These are phyloP conservation scores for Biscogniauxia sp. DNA, from an alignment of 2,329 filamentous ascomycete species.

Conservation along the genomic window DNA sequence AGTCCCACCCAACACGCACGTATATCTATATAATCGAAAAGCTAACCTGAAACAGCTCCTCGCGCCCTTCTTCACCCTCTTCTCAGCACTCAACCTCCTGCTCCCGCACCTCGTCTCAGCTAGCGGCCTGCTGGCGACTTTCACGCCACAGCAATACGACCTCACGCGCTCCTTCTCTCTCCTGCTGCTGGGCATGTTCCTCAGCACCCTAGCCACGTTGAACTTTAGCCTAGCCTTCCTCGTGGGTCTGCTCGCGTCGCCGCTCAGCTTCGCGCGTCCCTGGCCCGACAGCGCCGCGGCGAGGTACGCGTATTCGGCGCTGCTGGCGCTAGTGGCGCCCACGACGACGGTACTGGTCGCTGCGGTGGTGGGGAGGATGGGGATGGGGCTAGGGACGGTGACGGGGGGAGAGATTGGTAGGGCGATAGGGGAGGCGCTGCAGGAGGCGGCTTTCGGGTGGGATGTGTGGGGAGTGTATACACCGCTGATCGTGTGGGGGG, in stretches of 20 bases:
- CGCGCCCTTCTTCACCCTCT: conserved; percentile 55
- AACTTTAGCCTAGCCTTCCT: conserved; percentile 92
- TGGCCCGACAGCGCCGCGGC: conserved; percentile 38
- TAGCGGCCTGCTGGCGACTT: conserved; percentile 39
- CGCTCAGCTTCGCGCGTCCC: conserved; percentile 71
- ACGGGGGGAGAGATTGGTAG: conserved; percentile 1
- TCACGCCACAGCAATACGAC: conserved; percentile 67
- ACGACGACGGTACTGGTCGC: conserved; percentile 51
- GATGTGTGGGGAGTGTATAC: conserved; percentile 88
- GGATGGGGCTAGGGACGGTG: neutral
- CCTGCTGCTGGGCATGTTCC: conserved; percentile 85
- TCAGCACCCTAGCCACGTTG: conserved; percentile 88
- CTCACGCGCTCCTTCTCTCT: conserved; percentile 89
- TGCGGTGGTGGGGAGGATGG: conserved; percentile 43
- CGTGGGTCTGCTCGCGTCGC: conserved; percentile 74
- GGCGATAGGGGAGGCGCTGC: conserved; percentile 57
- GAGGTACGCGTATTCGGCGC: conserved; percentile 42
- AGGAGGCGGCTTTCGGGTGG: conserved; percentile 81
- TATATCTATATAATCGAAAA: conserved; percentile 4
- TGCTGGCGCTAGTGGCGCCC: conserved; percentile 63
- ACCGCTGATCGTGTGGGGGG: conserved; percentile 84
- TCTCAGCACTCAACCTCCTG: conserved; percentile 52
- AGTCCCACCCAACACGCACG: too few relatives aligned
- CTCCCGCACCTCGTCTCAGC: conserved; percentile 55
- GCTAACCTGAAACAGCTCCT: conserved; percentile 48